phyloP scores from a whole-genome alignment of 148 eudicot species.

The Camellia sinensis region DNA sequence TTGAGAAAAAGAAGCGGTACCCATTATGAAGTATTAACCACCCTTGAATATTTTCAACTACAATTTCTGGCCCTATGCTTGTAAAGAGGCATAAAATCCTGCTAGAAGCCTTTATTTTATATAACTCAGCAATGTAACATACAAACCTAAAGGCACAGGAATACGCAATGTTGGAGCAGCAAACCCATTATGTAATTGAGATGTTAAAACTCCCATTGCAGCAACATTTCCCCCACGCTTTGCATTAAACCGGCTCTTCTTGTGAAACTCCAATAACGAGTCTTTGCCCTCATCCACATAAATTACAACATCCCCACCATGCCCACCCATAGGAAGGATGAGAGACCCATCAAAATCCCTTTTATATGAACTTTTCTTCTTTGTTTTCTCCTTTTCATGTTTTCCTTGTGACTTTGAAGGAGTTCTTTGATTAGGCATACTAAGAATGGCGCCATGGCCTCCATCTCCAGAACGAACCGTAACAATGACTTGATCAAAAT shows the following conservation, averaged over 20 bases:
- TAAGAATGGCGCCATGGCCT: slow-evolving; percentile 85
- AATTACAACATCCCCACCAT: slow-evolving; percentile 88
- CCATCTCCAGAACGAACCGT: slow-evolving; percentile 97
- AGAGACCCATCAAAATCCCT: slow-evolving; percentile 95
- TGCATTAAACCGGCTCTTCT: slow-evolving; percentile 63
- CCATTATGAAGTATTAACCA: background rate
- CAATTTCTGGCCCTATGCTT: background rate
- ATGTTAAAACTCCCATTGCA: slow-evolving; percentile 76
- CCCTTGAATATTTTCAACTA: background rate
- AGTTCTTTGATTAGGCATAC: slow-evolving; percentile 50
- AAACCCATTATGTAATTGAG: slow-evolving; percentile 58
- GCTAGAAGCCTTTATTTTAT: background rate
- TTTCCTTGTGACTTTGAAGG: slow-evolving; percentile 59
- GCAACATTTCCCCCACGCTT: slow-evolving; percentile 95
- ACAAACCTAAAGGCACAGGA: slow-evolving; percentile 92
- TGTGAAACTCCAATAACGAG: slow-evolving; percentile 80
- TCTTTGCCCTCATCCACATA: slow-evolving; percentile 87
- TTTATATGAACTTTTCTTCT: slow-evolving; percentile 53
- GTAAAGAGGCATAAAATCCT: slow-evolving; percentile 3
- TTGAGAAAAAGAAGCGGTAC: no score
- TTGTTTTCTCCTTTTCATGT: slow-evolving; percentile 40
- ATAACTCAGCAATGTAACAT: background rate
- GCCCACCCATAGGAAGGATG: slow-evolving; percentile 87
- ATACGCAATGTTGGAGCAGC: slow-evolving; percentile 76
- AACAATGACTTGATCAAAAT: slow-evolving; percentile 81